Percentiles rank a stretch among this genome's conserved stretches.
phyloP scores from a whole-genome alignment of 441 rosid genomes.

The Erodium trifolium region DNA sequence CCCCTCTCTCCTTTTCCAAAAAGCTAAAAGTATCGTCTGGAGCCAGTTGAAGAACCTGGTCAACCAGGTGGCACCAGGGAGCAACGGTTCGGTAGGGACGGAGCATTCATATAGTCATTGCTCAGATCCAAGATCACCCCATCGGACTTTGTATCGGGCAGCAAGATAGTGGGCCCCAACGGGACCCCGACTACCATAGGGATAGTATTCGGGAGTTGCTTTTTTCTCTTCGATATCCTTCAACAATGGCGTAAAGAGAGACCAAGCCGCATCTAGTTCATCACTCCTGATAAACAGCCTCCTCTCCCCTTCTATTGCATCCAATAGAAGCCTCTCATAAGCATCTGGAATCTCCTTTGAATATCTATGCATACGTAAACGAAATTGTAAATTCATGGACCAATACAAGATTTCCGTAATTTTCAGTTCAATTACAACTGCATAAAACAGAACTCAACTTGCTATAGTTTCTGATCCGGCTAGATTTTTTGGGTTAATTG shows the following conservation, averaged over 20 bases:
- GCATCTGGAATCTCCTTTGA: constrained; percentile 78
- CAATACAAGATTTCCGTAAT: too few relatives aligned
- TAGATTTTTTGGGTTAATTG: too few relatives aligned
- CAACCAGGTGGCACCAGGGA: too few relatives aligned
- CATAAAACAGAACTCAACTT: too few relatives aligned
- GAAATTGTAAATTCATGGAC: too few relatives aligned
- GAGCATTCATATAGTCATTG: too few relatives aligned
- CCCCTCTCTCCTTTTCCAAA: too few relatives aligned
- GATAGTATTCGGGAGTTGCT: constrained; percentile 71
- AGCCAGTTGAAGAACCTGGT: too few relatives aligned
- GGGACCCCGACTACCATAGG: constrained; percentile 87
- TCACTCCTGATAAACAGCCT: constrained; percentile 83
- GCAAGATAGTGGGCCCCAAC: constrained; percentile 89
- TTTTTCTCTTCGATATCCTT: constrained; percentile 63
- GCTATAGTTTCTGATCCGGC: too few relatives aligned
- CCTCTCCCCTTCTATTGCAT: constrained; percentile 81
- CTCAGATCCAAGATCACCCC: constrained; percentile 59
- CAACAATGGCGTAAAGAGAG: constrained; percentile 65
- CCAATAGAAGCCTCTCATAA: constrained; percentile 82
- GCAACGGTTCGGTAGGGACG: too few relatives aligned
- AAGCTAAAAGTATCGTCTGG: too few relatives aligned
- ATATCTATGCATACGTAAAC: constrained; percentile 35
- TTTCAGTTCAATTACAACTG: too few relatives aligned
- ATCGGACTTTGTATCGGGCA: constrained; percentile 73
- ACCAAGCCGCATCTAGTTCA: constrained; percentile 92